A percentile compares a stretch with the other conserved stretches of the same genome.
Conservation (phyloP, 2,329 filamentous ascomycete genomes). For the Diaporthe sp. region DNA sequence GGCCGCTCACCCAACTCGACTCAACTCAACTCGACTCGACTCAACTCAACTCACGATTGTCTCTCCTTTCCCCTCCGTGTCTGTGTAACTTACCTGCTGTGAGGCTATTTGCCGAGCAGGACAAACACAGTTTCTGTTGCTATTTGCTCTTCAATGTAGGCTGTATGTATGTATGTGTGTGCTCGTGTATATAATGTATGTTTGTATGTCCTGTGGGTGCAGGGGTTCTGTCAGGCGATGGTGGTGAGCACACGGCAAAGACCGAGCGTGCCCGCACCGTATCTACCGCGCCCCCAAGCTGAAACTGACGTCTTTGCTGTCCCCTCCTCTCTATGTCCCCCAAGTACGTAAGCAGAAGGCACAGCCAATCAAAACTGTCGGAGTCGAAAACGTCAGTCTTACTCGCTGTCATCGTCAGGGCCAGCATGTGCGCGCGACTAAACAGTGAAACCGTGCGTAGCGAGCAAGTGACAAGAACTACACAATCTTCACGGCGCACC, state of each 20-base stretch:
- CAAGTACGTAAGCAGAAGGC: neutral
- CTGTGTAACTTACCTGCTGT: neutral
- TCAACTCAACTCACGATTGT: neutral
- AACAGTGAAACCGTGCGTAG: no score
- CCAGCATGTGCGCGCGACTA: neutral
- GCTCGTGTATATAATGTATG: no score
- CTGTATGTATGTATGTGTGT: no score
- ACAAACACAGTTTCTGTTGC: neutral
- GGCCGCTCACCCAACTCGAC: neutral
- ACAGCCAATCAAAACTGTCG: neutral
- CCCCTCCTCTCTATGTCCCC: neutral
- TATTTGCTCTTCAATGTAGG: neutral
- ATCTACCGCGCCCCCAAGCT: neutral
- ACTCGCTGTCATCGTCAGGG: neutral
- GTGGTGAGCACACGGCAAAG: slow-evolving; percentile 1
- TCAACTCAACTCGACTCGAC: neutral
- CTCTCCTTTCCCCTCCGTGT: neutral
- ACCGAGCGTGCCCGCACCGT: neutral
- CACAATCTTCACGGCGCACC: no score
- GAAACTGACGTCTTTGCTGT: neutral
- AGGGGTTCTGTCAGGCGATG: no score
- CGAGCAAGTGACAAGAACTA: no score
- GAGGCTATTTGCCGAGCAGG: neutral
- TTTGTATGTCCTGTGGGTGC: no score
- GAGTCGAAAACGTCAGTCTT: neutral